These are phyloP conservation scores for Penicillium sp. DNA, from an alignment of 2,329 filamentous ascomycete genomes.

Conservation along the genomic window DNA sequence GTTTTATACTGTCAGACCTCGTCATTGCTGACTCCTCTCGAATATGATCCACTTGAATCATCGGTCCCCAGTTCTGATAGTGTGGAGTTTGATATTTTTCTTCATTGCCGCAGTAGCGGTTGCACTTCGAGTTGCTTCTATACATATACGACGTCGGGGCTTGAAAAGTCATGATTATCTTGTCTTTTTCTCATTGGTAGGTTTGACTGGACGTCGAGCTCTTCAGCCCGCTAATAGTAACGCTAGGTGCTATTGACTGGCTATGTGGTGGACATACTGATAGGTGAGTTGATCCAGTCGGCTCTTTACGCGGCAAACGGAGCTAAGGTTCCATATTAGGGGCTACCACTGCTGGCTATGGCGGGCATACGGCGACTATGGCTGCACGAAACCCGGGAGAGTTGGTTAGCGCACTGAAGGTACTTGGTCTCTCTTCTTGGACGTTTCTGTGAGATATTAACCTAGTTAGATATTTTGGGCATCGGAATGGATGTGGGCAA, in stretches of 20 bases:
- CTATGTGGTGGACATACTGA: slow-evolving; percentile 5
- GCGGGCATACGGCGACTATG: slow-evolving; percentile 5
- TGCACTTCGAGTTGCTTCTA: slow-evolving; percentile 1
- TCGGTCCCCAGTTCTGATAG: slow-evolving; percentile 4
- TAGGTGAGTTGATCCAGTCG: neutral
- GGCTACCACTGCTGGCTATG: slow-evolving; percentile 2
- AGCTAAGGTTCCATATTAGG: neutral
- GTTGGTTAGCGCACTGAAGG: slow-evolving; percentile 8
- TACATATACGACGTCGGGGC: neutral
- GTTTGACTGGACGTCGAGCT: neutral
- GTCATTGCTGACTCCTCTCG: neutral
- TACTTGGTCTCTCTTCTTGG: neutral
- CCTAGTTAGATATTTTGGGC: slow-evolving; percentile 11
- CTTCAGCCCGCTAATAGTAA: neutral
- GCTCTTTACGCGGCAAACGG: too few species aligned
- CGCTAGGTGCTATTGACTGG: neutral
- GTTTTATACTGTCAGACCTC: too few species aligned
- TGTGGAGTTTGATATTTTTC: slow-evolving; percentile 7
- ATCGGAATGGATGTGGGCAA: slow-evolving; percentile 19
- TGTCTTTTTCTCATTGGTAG: slow-evolving; percentile 4
- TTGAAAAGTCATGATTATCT: slow-evolving; percentile 9
- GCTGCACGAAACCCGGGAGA: neutral
- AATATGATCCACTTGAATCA: neutral
- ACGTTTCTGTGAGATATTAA: neutral
- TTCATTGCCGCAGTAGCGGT: neutral